Evolutionary conservation across 176 grass and related monocot species (phyloP).

Genomic region (Canna indica): DNA sequence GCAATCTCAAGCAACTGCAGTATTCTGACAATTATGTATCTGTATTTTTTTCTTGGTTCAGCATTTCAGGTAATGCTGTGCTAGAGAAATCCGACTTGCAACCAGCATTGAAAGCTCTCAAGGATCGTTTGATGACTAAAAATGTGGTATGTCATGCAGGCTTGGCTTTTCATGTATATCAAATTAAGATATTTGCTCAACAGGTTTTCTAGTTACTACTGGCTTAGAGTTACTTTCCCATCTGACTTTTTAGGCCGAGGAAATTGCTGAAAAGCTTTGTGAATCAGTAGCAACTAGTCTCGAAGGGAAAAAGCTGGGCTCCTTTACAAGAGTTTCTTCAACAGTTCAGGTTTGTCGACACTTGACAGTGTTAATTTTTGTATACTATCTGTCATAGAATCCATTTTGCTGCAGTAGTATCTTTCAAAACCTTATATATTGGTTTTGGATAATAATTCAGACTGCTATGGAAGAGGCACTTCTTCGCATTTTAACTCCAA

Average conservation of each 20-base stretch:
- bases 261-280: constrained; percentile 90
- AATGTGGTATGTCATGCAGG: constrained; percentile 61
- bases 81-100: constrained; percentile 68
- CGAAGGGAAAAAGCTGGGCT: constrained; percentile 84
- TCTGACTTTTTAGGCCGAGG: constrained; percentile 48
- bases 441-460: constrained; percentile 29
- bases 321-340: constrained; percentile 89
- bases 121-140: constrained; percentile 87
- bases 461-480: constrained; percentile 91
- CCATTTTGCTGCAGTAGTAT: not conserved
- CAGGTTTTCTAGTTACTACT: not conserved
- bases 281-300: constrained; percentile 87
- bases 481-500: constrained; percentile 82
- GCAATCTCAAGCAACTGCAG: not conserved
- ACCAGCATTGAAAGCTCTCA: constrained; percentile 83
- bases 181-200: not conserved
- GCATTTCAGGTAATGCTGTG: constrained; percentile 74
- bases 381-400: not conserved
- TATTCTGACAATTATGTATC: not conserved
- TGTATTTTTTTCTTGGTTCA: constrained; percentile 31
- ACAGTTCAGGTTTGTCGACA: constrained; percentile 65
- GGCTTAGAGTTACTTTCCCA: not conserved
- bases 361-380: not conserved
- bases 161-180: not conserved
- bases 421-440: not conserved